Evolutionary conservation across 192 early-diverging fungal species (phyloP).

Genomic region (Piromyces sp.): DNA sequence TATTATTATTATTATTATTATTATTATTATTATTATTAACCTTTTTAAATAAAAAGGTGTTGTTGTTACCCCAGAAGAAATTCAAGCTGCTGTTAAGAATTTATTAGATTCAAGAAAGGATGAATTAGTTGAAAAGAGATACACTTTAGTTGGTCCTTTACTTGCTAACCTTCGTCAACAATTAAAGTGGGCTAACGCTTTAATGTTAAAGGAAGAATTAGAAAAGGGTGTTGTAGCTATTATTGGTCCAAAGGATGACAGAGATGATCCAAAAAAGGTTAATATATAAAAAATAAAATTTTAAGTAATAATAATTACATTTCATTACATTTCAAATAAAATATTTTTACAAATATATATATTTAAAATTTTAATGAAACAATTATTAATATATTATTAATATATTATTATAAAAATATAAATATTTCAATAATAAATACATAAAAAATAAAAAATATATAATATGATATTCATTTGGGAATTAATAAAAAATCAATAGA

Average conservation of each 20-base stretch:
- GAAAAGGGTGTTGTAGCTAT: conserved; percentile 65
- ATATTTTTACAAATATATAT: no score
- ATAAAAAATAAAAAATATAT: neutral
- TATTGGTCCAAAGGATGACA: conserved; percentile 97
- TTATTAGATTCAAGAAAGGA: conserved; percentile 52
- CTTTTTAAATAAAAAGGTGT: conserved; percentile 64
- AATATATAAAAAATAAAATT: no score
- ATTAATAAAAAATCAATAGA: neutral
- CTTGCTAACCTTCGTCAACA: conserved; percentile 39
- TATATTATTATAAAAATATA: no score
- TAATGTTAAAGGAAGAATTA: conserved; percentile 68
- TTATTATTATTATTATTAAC: no score
- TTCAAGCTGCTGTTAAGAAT: conserved; percentile 37
- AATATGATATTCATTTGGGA: neutral
- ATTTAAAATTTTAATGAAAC: no score
- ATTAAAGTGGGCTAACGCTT: conserved; percentile 80
- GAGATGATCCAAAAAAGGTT: conserved; percentile 49
- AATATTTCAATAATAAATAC: no score
- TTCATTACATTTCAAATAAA: no score
- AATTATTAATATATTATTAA: no score
- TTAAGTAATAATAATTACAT: no score
- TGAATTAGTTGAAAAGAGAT: conserved; percentile 63
- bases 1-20: no score
- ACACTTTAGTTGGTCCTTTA: conserved; percentile 58
- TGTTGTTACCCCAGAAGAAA: conserved; percentile 58